Conservation (phyloP, 257 asterid species). For the Datura wrightii region DNA sequence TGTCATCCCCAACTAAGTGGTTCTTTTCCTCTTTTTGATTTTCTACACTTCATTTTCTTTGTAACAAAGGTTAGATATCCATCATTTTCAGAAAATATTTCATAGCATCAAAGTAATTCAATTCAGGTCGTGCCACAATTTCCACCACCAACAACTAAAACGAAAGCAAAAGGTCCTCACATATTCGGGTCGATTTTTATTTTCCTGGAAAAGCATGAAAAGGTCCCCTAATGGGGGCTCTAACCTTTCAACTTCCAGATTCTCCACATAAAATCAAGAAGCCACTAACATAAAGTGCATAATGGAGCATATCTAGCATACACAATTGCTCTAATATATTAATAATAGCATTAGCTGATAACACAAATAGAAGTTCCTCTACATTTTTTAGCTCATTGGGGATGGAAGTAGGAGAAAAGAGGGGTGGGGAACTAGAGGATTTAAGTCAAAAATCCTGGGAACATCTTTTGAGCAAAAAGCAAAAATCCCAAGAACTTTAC, state of each 20-base stretch:
- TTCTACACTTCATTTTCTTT: not conserved
- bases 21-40: not conserved
- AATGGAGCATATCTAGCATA: not conserved
- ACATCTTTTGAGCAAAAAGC: not conserved
- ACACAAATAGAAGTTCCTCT: not conserved
- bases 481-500: not conserved
- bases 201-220: not conserved
- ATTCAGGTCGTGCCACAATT: slow-evolving; percentile 7
- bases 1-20: not conserved
- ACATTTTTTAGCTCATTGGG: not conserved
- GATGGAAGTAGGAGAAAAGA: too few species aligned
- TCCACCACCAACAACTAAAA: not conserved
- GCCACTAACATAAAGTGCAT: not conserved
- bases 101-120: slow-evolving; percentile 7
- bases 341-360: not conserved
- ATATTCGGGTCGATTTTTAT: not conserved
- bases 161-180: not conserved
- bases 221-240: not conserved
- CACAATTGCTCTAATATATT: not conserved
- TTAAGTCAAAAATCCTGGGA: not conserved
- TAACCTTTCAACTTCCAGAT: not conserved
- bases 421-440: not conserved
- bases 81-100: slow-evolving; percentile 17
- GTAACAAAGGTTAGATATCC: not conserved
- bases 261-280: slow-evolving; percentile 23